Evolutionary conservation across 73 alveolate genomes (phyloP).

Genomic region (Paramecium sonneborni): DNA sequence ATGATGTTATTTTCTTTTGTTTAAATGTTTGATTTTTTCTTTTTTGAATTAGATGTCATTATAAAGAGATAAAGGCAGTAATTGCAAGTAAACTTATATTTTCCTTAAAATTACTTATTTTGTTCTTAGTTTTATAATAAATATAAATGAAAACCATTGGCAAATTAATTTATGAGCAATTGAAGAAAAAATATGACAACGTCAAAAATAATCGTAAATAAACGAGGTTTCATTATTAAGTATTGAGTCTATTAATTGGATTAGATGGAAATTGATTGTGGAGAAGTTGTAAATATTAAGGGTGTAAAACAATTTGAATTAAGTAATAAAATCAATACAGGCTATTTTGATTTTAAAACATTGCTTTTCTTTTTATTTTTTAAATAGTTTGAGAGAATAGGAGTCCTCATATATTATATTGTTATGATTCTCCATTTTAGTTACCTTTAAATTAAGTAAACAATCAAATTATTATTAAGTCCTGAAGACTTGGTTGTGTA

Average conservation of each 20-base stretch:
- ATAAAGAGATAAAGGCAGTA: not conserved
- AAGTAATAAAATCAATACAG: not conserved
- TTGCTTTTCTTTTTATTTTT: not conserved
- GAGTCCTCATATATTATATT: constrained; percentile 26
- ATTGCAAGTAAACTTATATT: too few species aligned
- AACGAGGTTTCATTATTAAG: constrained; percentile 1
- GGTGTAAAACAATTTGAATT: constrained; percentile 16
- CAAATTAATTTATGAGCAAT: not conserved
- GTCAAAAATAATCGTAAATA: not conserved
- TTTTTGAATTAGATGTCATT: not conserved
- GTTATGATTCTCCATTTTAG: constrained; percentile 15
- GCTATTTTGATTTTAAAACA: not conserved
- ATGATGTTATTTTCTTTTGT: too few species aligned
- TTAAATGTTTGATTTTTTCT: too few species aligned
- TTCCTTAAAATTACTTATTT: not conserved
- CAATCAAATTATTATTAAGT: not conserved
- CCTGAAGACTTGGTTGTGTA: constrained; percentile 14
- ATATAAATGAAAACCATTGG: not conserved
- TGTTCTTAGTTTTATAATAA: not conserved
- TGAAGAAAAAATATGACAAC: not conserved
- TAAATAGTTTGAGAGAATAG: constrained; percentile 29
- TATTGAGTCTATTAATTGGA: not conserved
- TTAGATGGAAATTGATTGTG: constrained; percentile 31
- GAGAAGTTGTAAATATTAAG: constrained; percentile 19
- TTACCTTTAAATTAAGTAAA: not conserved